These are phyloP conservation scores for Aechmea fasciata DNA, from an alignment of 176 grass and related monocot species.

Conservation along the genomic window DNA sequence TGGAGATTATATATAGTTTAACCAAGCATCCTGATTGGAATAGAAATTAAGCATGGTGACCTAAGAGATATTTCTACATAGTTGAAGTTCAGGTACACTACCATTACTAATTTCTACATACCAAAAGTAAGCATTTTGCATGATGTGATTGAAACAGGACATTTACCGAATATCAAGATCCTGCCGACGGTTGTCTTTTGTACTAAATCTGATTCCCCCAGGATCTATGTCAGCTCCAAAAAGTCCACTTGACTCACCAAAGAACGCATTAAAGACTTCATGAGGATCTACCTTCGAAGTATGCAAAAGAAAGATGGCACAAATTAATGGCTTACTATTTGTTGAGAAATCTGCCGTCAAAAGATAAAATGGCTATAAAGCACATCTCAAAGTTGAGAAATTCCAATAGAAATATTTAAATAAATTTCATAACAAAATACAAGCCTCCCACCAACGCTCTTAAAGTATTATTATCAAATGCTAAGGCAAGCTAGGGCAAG, in stretches of 20 bases:
- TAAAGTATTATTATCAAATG: neutral
- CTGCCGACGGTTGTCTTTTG: conserved; percentile 35
- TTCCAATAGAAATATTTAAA: neutral
- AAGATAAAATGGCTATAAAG: neutral
- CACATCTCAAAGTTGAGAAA: neutral
- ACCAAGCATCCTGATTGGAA: too few relatives aligned
- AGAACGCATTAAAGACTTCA: conserved; percentile 81
- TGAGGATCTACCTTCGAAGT: conserved; percentile 67
- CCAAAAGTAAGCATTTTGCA: neutral
- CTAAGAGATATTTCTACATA: too few relatives aligned
- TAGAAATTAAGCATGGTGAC: too few relatives aligned
- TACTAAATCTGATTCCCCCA: conserved; percentile 36
- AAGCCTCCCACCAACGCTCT: too few relatives aligned
- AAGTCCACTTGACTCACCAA: conserved; percentile 46
- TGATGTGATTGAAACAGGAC: neutral
- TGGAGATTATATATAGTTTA: too few relatives aligned
- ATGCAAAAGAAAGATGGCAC: conserved; percentile 2
- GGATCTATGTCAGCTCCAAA: conserved; percentile 44
- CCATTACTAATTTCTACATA: too few relatives aligned
- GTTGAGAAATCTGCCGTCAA: neutral
- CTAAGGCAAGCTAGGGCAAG: neutral
- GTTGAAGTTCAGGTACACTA: too few relatives aligned
- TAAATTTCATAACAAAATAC: too few relatives aligned
- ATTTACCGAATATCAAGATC: conserved; percentile 67
- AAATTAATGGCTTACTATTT: neutral